Percentiles rank a stretch among this genome's conserved stretches.
Conservation (phyloP, 2,329 filamentous ascomycete genomes). For the Exophiala sideris region DNA sequence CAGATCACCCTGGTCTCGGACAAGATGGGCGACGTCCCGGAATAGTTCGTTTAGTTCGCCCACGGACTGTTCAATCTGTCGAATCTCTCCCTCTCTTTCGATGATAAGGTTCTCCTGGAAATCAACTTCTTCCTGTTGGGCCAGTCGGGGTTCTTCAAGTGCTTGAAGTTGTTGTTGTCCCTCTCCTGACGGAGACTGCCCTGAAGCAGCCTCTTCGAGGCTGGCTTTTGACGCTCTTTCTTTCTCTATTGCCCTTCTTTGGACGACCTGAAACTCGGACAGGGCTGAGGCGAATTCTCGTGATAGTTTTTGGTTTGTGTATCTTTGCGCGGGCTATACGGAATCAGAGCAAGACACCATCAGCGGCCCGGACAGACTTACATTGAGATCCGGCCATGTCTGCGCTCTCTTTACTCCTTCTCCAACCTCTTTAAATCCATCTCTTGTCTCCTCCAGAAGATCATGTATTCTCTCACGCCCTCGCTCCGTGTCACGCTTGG, state of each 20-base stretch:
- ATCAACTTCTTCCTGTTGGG: slow-evolving; percentile 90
- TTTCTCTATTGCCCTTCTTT: slow-evolving; percentile 85
- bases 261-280: slow-evolving; percentile 87
- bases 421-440: slow-evolving; percentile 84
- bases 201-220: slow-evolving; percentile 53
- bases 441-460: slow-evolving; percentile 78
- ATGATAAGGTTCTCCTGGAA: slow-evolving; percentile 95
- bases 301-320: slow-evolving; percentile 91
- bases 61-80: slow-evolving; percentile 95
- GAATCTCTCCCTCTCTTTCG: slow-evolving; percentile 93
- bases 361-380: slow-evolving; percentile 40
- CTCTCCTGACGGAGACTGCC: slow-evolving; percentile 34
- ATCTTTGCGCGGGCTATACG: slow-evolving; percentile 82
- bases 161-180: slow-evolving; percentile 65
- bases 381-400: slow-evolving; percentile 77
- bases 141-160: slow-evolving; percentile 74
- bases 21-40: slow-evolving; percentile 95
- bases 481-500: slow-evolving; percentile 84
- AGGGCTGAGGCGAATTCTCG: slow-evolving; percentile 88
- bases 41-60: slow-evolving; percentile 95
- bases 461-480: slow-evolving; percentile 87
- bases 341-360: slow-evolving; percentile 5
- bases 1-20: slow-evolving; percentile 86
- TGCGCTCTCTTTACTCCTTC: slow-evolving; percentile 92
- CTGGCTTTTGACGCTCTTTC: slow-evolving; percentile 83